These are phyloP conservation scores for Lenzites betulinus DNA, from an alignment of 768 basidiomycete species.

Conservation along the genomic window DNA sequence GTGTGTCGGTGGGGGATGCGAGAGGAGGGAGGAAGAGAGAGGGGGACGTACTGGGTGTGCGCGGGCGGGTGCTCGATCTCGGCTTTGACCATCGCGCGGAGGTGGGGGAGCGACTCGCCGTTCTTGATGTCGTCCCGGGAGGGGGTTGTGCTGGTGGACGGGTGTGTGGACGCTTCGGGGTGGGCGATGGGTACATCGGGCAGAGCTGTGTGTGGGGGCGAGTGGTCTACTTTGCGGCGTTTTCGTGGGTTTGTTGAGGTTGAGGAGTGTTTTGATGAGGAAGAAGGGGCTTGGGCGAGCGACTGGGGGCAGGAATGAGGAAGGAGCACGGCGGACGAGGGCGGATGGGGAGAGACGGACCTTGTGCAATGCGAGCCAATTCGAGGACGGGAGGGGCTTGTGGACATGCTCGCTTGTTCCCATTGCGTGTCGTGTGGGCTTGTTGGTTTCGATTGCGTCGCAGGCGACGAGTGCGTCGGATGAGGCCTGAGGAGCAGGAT, in stretches of 20 bases:
- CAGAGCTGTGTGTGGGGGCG: not conserved
- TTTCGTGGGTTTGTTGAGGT: constrained; percentile 12
- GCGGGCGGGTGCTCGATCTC: constrained; percentile 40
- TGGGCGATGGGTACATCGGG: not conserved
- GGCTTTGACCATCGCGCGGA: constrained; percentile 59
- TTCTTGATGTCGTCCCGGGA: constrained; percentile 38
- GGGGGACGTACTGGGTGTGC: constrained; percentile 47
- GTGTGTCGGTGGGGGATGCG: not conserved
- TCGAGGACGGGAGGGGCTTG: constrained; percentile 50
- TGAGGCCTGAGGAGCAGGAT: too few species aligned
- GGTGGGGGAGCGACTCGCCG: constrained; percentile 47
- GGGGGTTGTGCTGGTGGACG: not conserved
- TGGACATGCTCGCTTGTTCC: too few species aligned
- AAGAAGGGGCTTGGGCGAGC: not conserved
- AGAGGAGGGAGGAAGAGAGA: not conserved
- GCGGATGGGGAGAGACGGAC: constrained; percentile 32
- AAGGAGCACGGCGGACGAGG: not conserved
- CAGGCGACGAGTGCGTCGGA: too few species aligned
- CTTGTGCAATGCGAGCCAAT: constrained; percentile 61
- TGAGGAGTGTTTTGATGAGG: not conserved
- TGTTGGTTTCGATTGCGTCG: too few species aligned
- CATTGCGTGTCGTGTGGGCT: too few species aligned
- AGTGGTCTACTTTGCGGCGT: constrained; percentile 22
- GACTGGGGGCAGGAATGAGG: constrained; percentile 12
- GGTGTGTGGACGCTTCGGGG: not conserved